Evolutionary conservation across 305 asterid genomes (phyloP), one percentile per base, ranked within the genome.

Genomic region (Lippia alba): DNA sequence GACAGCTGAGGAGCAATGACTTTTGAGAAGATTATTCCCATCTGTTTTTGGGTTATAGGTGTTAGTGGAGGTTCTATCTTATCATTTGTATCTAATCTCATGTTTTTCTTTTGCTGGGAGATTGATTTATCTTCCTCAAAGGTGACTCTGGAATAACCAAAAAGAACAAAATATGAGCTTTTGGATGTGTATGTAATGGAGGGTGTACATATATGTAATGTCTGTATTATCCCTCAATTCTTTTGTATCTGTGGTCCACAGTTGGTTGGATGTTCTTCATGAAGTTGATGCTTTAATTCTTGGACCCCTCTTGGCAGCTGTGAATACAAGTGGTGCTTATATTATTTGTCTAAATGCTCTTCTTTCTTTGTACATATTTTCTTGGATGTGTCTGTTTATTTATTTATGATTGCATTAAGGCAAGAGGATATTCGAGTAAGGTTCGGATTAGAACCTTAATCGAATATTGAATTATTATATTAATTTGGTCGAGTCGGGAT

Each of bases 111-210:
- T 56, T 69, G 58, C 65, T 61, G 80, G 79, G 81, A 73, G 68
- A 74, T 57, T 34, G n/a, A n/a, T n/a, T n/a, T 48, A 69, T 51
- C 64, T 70, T 79, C 78, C 67, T 75, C 36, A 39, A 71, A 76
- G 59, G 55, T 10, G 20, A 50, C 53, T 64, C 56, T 18, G 72
- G 74, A 70, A 78, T 72, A 15, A 49, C 65, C 40, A 56, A 74
- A 17, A 20, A 70, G 61, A 60, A 57, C 17, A 61, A 56, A 49
- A 18, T 36, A 51, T 33, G 5, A 67, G 46, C 57, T 78, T 77
- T 82, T 78, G 94, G 82, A 84, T 84, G 81, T 73, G 83, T 17
- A 54, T 73, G 88, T 74, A 77, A 74, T 76, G 68, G 77, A 66
- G 54, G 71, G 63, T 65, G 83, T 82, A 82, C 78, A 64, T 78